These are phyloP conservation scores for Tricholoma flavovirens DNA, from an alignment of 768 basidiomycete species.

Conservation along the genomic window DNA sequence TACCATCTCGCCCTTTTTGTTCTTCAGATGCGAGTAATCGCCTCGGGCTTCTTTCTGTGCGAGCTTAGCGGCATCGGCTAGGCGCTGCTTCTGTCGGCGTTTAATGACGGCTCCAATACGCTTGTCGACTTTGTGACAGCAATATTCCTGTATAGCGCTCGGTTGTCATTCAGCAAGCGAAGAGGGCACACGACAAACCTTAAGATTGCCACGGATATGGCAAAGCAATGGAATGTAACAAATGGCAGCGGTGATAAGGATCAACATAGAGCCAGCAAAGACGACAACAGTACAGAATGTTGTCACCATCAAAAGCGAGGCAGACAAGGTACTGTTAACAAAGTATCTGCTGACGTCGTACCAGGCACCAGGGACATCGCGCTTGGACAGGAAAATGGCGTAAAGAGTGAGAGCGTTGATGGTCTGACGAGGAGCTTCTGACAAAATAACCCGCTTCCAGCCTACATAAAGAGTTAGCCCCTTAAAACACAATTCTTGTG, in stretches of 20 bases:
- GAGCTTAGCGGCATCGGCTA: constrained; percentile 70
- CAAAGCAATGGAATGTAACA: constrained; percentile 92
- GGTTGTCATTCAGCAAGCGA: neutral
- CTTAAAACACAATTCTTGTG: neutral
- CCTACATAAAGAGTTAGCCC: constrained; percentile 31
- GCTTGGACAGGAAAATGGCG: constrained; percentile 61
- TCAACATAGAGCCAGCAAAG: constrained; percentile 76
- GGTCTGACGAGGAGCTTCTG: constrained; percentile 94
- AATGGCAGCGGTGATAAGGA: constrained; percentile 79
- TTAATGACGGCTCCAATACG: constrained; percentile 93
- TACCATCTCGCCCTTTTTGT: constrained; percentile 83
- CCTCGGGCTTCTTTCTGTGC: constrained; percentile 91
- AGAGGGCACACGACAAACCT: constrained; percentile 40
- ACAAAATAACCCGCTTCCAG: constrained; percentile 85
- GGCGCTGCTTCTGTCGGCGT: constrained; percentile 81
- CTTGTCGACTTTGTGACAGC: constrained; percentile 99
- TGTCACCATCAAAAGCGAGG: constrained; percentile 79
- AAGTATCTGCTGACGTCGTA: constrained; percentile 80
- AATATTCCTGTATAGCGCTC: constrained; percentile 67
- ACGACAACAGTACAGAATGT: constrained; percentile 88
- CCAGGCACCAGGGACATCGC: constrained; percentile 42
- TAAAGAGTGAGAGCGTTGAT: constrained; percentile 98
- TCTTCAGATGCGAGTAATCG: constrained; percentile 87
- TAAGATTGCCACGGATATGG: constrained; percentile 95
- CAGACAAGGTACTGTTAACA: constrained; percentile 63